Conservation (phyloP, 2,329 filamentous ascomycete species). For the Colletotrichum lindemuthianum region DNA sequence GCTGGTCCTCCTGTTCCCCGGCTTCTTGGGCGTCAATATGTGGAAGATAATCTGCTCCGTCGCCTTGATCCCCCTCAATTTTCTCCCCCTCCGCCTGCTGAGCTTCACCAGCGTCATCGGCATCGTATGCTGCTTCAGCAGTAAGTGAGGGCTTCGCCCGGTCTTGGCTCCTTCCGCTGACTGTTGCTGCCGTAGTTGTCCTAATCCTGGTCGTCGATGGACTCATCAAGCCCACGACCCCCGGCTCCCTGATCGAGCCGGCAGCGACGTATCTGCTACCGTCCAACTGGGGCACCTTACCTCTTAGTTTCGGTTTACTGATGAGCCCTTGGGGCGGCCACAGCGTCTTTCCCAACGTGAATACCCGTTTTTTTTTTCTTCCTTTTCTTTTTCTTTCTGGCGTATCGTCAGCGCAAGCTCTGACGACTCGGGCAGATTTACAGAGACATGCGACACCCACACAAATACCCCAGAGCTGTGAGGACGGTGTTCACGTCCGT, state of each 20-base stretch:
- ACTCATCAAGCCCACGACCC: constrained; percentile 79
- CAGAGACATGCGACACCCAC: constrained; percentile 75
- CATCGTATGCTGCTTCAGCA: constrained; percentile 89
- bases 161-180: not conserved
- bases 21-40: constrained; percentile 68
- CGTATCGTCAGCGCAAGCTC: not conserved
- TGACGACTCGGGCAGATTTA: constrained; percentile 58
- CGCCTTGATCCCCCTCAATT: constrained; percentile 83
- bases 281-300: constrained; percentile 85
- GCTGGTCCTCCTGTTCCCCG: constrained; percentile 80
- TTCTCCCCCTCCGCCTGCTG: constrained; percentile 82
- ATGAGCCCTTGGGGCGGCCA: constrained; percentile 79
- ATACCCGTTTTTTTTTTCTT: too few species aligned
- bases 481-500: constrained; percentile 87
- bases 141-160: constrained; percentile 62
- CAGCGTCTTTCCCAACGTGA: constrained; percentile 79
- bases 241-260: constrained; percentile 85
- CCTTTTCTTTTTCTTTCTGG: constrained; percentile 43
- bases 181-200: constrained; percentile 68
- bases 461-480: constrained; percentile 81
- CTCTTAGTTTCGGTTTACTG: constrained; percentile 87
- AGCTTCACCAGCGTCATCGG: constrained; percentile 90
- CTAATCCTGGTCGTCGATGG: constrained; percentile 85
- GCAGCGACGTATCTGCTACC: constrained; percentile 85
- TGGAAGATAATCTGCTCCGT: constrained; percentile 91